Percentiles rank a stretch among this genome's conserved stretches.
Conservation (phyloP, 352 stramenopile species). For the Phytopythium mirpurense region DNA sequence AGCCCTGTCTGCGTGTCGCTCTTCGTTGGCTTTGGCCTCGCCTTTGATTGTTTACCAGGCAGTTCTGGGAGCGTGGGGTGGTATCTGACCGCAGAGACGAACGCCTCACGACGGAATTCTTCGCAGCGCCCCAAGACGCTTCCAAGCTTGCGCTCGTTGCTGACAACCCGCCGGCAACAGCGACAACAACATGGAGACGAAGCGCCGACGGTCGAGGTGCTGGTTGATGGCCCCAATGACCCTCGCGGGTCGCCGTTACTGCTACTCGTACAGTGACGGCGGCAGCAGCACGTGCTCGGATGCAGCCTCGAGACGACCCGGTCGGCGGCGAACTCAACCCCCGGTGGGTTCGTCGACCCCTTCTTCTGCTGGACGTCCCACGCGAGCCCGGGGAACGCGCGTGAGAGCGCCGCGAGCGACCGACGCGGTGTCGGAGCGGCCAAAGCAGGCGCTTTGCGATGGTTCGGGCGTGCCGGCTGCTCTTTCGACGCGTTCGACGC, state of each 20-base stretch:
- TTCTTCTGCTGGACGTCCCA: background rate
- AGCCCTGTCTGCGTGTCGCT: background rate
- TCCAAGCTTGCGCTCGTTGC: background rate
- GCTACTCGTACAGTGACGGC: background rate
- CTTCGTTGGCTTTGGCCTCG: background rate
- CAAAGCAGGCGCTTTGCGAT: too few relatives aligned
- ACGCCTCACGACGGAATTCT: background rate
- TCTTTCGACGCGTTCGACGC: slow-evolving; percentile 7
- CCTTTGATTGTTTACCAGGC: background rate
- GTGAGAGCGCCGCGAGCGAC: background rate
- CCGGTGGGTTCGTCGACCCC: background rate
- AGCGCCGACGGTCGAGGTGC: background rate
- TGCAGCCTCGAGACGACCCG: background rate
- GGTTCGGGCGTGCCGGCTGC: background rate
- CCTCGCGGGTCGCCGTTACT: background rate
- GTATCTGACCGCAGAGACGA: slow-evolving; percentile 1
- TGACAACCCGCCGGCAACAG: background rate
- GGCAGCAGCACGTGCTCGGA: background rate
- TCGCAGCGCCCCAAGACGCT: background rate
- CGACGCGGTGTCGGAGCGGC: background rate
- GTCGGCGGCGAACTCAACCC: slow-evolving; percentile 1
- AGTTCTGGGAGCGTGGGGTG: background rate
- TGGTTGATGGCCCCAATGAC: background rate
- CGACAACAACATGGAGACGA: background rate
- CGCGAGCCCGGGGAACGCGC: background rate